Percentiles rank a stretch among this genome's conserved stretches.
Conservation (phyloP, 208 protist species). For the Endotrypanum monterogeii region DNA sequence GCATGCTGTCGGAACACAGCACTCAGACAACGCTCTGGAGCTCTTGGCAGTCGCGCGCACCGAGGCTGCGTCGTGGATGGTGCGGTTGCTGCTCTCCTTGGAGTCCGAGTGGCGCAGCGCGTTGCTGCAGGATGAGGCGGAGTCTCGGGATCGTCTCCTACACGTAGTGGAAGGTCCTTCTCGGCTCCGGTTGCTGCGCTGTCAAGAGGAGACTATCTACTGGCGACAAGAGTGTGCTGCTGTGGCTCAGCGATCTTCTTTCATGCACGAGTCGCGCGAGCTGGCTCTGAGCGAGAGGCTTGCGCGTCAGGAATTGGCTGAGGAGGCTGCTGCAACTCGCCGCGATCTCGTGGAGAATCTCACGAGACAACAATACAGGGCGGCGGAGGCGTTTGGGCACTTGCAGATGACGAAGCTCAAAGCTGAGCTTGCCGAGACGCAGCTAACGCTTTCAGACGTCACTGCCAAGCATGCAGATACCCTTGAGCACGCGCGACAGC, state of each 20-base stretch:
- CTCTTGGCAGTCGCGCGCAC: slow-evolving; percentile 6
- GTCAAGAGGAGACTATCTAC: slow-evolving; percentile 6
- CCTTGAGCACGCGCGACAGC: slow-evolving; percentile 22
- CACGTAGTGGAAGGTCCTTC: slow-evolving; percentile 13
- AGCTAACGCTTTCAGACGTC: slow-evolving; percentile 2
- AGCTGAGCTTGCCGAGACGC: neutral
- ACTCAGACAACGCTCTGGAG: slow-evolving; percentile 20
- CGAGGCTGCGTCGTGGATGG: slow-evolving; percentile 15
- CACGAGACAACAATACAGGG: neutral
- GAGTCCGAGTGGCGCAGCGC: slow-evolving; percentile 3
- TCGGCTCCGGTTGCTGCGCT: slow-evolving; percentile 7
- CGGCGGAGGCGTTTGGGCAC: neutral
- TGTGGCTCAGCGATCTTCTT: neutral
- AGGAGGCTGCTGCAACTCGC: neutral
- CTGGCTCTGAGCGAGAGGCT: slow-evolving; percentile 17
- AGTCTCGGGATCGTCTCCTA: slow-evolving; percentile 9
- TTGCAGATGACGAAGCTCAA: neutral
- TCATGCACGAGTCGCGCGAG: neutral
- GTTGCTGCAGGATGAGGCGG: slow-evolving; percentile 7
- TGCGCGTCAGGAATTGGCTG: slow-evolving; percentile 14
- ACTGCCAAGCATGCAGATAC: slow-evolving; percentile 10
- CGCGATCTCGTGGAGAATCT: neutral
- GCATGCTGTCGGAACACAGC: slow-evolving; percentile 16
- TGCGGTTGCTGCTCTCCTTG: neutral
- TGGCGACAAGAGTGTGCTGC: neutral